Percentiles rank a stretch among this genome's conserved stretches.
These are phyloP conservation scores for Reticulascus tulasneorum DNA, from an alignment of 2,329 filamentous ascomycete species.

Conservation along the genomic window DNA sequence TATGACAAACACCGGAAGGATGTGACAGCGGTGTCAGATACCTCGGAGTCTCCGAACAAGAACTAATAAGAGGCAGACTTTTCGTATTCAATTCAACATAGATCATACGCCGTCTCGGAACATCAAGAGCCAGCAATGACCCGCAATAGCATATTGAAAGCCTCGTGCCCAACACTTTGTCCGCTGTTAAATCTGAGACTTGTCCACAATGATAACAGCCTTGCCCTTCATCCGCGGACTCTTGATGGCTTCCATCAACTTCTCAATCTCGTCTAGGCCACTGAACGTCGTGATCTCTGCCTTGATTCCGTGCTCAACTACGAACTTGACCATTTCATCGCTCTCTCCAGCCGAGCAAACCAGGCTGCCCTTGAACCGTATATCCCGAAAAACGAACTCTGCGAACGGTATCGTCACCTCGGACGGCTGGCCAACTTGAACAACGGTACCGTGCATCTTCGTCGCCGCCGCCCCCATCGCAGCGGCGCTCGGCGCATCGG, in stretches of 20 bases:
- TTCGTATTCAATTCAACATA: not conserved
- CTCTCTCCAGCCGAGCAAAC: conserved; percentile 39
- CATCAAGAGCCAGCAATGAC: no score
- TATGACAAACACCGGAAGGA: conserved; percentile 14
- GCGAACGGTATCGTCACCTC: conserved; percentile 32
- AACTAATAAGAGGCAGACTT: not conserved
- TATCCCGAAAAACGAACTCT: conserved; percentile 51
- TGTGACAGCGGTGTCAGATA: conserved; percentile 3
- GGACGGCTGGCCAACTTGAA: conserved; percentile 53
- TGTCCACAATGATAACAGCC: conserved; percentile 48
- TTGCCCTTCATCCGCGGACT: conserved; percentile 53
- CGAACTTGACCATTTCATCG: conserved; percentile 40
- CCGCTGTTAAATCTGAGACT: conserved; percentile 26
- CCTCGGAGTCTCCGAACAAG: not conserved
- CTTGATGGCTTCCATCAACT: conserved; percentile 45
- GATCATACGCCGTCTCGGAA: no score
- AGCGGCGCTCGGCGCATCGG: conserved; percentile 47
- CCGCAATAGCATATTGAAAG: no score
- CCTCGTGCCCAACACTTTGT: not conserved
- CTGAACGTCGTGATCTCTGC: conserved; percentile 48
- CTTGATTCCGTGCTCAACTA: conserved; percentile 41
- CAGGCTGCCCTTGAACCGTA: conserved; percentile 43
- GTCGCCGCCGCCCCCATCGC: conserved; percentile 51
- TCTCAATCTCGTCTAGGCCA: conserved; percentile 46
- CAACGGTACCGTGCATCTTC: conserved; percentile 53